Evolutionary conservation across 2,329 filamentous ascomycete genomes (phyloP), one percentile per base, ranked within the genome.

Genomic region (Fusarium multiceps): DNA sequence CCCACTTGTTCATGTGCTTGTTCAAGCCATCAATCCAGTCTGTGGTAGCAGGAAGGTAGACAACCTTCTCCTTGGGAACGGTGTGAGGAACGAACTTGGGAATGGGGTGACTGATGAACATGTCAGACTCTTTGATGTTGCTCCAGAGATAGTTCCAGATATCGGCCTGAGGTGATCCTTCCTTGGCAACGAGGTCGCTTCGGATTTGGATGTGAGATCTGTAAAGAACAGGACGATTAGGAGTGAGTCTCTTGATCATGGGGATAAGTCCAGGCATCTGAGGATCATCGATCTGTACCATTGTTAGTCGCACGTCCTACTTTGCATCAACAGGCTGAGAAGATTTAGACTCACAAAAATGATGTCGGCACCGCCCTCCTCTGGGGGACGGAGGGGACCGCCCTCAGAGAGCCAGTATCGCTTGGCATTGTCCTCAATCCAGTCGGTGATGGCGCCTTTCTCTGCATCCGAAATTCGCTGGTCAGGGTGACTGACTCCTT

Each of bases 21-120:
- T 94, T 96, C 71, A 95, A 79, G 11, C 93, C 93, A 76, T 96
- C 93, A 6, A 94, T 84, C 89, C 92, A 96, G 78, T 96, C 93
- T 0, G 92, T 95, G 1, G 92, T 92, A 13, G 93, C 93, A 5
- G 92, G 92, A 76, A 95, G 83, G 77, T 94, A 94, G 3, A 88
- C 89, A 0, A 95, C 89, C 71, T 87, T 91, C 55, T 90, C 83
- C 2, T 79, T 80, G 3, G 89, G 88, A 7, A 96, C 91, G 59
- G 83, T 89, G 30, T 84, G 80, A 4, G 93, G 93, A 12, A 96
- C 91, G 71, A 95, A 96, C 25, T 86, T 84, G 43, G 87, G 88
- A 55, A 96, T 92, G 0, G 93, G 93, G 72, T 96, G 93, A 73
- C 91, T 93, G 79, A 96, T 91, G 79, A 94, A 96, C 77, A 93